Percentiles rank a stretch among this genome's conserved stretches.
Conservation (phyloP, 805 yeast genomes). For the Candida tallmaniae region DNA sequence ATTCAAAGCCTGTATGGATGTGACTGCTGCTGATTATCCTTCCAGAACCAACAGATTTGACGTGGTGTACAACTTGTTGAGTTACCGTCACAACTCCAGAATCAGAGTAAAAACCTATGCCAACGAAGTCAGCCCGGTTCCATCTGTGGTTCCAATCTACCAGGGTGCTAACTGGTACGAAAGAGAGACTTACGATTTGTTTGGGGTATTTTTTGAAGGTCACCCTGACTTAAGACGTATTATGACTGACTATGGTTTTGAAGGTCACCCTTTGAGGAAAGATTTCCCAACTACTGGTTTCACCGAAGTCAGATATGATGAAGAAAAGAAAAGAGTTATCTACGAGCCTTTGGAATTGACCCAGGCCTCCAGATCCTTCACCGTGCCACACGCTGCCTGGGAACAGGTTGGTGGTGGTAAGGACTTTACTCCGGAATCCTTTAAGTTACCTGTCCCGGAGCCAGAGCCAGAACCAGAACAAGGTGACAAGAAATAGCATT, state of each 20-base stretch:
- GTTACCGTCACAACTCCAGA: slow-evolving; percentile 80
- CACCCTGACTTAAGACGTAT: slow-evolving; percentile 89
- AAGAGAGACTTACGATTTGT: slow-evolving; percentile 84
- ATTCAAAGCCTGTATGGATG: slow-evolving; percentile 72
- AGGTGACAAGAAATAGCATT: slow-evolving; percentile 28
- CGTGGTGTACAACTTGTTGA: slow-evolving; percentile 76
- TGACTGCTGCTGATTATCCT: slow-evolving; percentile 86
- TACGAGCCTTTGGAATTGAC: slow-evolving; percentile 89
- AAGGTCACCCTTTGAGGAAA: slow-evolving; percentile 87
- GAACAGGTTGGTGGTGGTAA: slow-evolving; percentile 87
- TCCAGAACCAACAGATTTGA: slow-evolving; percentile 80
- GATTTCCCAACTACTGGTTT: slow-evolving; percentile 93
- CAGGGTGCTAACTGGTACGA: slow-evolving; percentile 90
- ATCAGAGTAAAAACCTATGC: slow-evolving; percentile 88
- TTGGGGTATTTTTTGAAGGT: slow-evolving; percentile 81
- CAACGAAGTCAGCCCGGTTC: slow-evolving; percentile 76
- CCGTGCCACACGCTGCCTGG: slow-evolving; percentile 86
- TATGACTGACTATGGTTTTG: slow-evolving; percentile 88
- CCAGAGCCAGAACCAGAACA: slow-evolving; percentile 54
- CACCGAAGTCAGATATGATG: slow-evolving; percentile 86
- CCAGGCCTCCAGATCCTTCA: slow-evolving; percentile 88
- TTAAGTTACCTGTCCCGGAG: slow-evolving; percentile 78
- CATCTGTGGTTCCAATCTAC: slow-evolving; percentile 65
- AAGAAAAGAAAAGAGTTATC: slow-evolving; percentile 83
- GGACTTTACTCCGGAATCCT: slow-evolving; percentile 75